Evolutionary conservation across 169 alveolate species (phyloP), one percentile per base, ranked within the genome.

Genomic region (Cryptosporidium parvum): DNA sequence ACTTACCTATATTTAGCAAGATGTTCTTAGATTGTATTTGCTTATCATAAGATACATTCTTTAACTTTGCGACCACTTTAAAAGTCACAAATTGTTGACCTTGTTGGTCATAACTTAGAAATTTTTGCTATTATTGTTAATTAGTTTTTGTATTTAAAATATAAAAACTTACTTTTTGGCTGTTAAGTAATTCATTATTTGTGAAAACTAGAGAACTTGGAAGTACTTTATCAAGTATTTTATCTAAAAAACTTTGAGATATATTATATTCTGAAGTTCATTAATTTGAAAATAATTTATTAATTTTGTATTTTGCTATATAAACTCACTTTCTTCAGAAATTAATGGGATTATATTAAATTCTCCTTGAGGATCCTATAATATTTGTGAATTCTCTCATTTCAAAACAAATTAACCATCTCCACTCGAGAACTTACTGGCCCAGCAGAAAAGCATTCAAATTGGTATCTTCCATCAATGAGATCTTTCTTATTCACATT

Each of bases 321-420:
- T 3, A 56, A 18, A 37, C 86, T 56, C 31, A 75, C 86, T 44
- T 56, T 59, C 71, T 21, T 75, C 72, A 6, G 62, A 18, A 33
- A 59, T 33, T 7, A 75, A 39, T 21, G 86, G 73, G 4, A 29
- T 58, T 26, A 75, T 23, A 9, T 35, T 35, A 9, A 75, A 75
- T 16, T 75, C 71, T 29, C 86, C 86, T 37, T 75, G 86, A 16
- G 86, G 86, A 39, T 75, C 86, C 86, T 75, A 26, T 0, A 29
- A 23, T 26, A 62, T 18, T 56, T 2, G 29, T 29, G 4, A 33
- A 31, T 14, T 75, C 37, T 53, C 29, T 39, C 37, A 29, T 53
- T 4, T 39, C 12, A 35, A 10, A 23, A 26, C 5, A 26, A 56
- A 56, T 56, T n/a, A 56, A 48, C 23, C 9, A 4, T 39, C 31